Base-by-base conservation (phyloP, 768 basidiomycete genomes). In the Mycena amicta region DNA sequence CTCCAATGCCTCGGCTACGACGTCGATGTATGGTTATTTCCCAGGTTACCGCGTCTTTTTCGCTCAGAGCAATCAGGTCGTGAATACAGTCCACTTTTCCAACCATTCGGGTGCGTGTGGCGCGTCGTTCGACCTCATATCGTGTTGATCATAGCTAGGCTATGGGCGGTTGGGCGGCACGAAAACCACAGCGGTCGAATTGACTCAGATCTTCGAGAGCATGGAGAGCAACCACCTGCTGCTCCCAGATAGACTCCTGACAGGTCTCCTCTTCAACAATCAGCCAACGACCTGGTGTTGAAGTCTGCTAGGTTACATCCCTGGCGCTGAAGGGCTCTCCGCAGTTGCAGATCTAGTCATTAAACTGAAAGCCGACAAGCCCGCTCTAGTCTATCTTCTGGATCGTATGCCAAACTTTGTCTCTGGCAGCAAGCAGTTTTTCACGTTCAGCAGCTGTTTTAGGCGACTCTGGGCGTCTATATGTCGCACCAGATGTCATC, bases 21-120 rank as follows among this genome's bases (percentile, higher is more conserved):
- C 64, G 95, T 98, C 45, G 97, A 99, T 78, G 93, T 93, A 71
- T 73, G 83, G 74, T 50, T 56, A 57, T 61, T 30, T 51, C 39
- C 28, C 45, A 47, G 30, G 25, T n/a, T 26, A 60, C 59, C n/a
- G 23, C 29, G 18, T 40, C 59, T 56, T 20, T 53, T 33, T 54
- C 26, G 52, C 55, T 66, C 53, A 52, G 61, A 55, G n/a, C 53
- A 49, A 23, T 43, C 69, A 92, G 90, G 83, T 89, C 55, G 83
- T 96, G 22, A 95, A 95, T 68, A 93, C 93, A 1, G 95, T 98
- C 33, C 91, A 97, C 67, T 98, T 91, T 71, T 92, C 92, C 6
- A 99, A 98, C 65, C 96, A 99, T 70, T 82, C 93, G 5, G 95
- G 93, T 91, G 55, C 55, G 80, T 66, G 4, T 16, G 22, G 11